Percentiles rank a stretch among this genome's conserved stretches.
These are phyloP conservation scores for Lentinula lateritia DNA, from an alignment of 768 basidiomycete genomes.

Conservation along the genomic window DNA sequence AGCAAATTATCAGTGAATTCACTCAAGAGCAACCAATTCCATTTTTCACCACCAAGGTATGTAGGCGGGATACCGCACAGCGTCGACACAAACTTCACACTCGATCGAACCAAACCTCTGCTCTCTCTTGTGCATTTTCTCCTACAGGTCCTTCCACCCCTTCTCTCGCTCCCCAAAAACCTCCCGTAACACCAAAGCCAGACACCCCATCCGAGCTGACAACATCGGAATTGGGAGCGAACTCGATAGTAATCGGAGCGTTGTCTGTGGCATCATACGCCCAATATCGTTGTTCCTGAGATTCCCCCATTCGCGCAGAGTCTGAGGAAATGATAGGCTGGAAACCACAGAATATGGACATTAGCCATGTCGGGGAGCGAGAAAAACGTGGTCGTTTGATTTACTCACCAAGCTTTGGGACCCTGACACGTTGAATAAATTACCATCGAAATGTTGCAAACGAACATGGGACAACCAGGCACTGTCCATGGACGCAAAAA, in stretches of 20 bases:
- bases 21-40: no score
- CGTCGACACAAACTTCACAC: neutral
- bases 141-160: constrained; percentile 9
- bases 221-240: neutral
- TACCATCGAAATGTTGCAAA: no score
- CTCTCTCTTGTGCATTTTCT: constrained; percentile 6
- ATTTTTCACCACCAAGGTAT: neutral
- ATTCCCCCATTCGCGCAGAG: neutral
- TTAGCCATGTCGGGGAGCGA: no score
- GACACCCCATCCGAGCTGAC: constrained; percentile 3
- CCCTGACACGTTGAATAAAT: no score
- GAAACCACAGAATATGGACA: neutral
- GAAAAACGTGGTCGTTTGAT: no score
- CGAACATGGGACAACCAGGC: no score
- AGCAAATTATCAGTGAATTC: no score
- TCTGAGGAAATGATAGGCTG: neutral
- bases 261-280: constrained; percentile 11
- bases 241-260: constrained; percentile 12
- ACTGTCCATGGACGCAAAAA: no score
- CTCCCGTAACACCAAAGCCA: constrained; percentile 17
- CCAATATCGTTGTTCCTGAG: constrained; percentile 14
- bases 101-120: constrained; percentile 11
- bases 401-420: no score
- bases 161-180: constrained; percentile 10
- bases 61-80: no score